Evolutionary conservation across 148 eudicot genomes (phyloP).

Genomic region (Dysphania ambrosioides): DNA sequence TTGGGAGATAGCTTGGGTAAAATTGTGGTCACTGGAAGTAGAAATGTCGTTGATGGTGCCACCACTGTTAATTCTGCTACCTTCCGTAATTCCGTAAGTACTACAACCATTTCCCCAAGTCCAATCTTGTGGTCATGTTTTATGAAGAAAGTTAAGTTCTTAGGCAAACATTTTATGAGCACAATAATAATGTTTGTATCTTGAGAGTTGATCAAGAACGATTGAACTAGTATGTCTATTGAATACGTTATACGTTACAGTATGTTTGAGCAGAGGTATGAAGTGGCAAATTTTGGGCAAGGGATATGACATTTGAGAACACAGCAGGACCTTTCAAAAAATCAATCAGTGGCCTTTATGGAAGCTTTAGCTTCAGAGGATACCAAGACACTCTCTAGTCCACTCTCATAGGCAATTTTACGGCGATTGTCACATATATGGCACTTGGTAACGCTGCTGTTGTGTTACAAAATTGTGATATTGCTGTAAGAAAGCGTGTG

Average conservation of each 20-base stretch:
- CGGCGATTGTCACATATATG: slow-evolving; percentile 64
- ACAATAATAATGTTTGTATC: not conserved
- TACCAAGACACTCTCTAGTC: slow-evolving; percentile 67
- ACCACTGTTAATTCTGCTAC: slow-evolving; percentile 58
- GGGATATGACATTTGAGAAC: slow-evolving; percentile 70
- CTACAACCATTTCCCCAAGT: no score
- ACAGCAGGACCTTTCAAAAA: slow-evolving; percentile 61
- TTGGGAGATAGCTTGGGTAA: slow-evolving; percentile 76
- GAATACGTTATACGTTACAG: not conserved
- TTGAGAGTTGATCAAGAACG: not conserved
- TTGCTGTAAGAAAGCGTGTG: slow-evolving; percentile 48
- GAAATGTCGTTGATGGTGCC: slow-evolving; percentile 51
- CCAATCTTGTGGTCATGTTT: no score
- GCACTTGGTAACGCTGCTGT: slow-evolving; percentile 67
- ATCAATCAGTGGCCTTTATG: slow-evolving; percentile 63
- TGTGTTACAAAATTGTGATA: slow-evolving; percentile 67
- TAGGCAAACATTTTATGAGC: not conserved
- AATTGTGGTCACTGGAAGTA: slow-evolving; percentile 54
- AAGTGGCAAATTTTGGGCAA: slow-evolving; percentile 67
- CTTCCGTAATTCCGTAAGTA: slow-evolving; percentile 50
- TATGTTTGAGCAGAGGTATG: slow-evolving; percentile 35
- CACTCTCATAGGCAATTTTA: slow-evolving; percentile 66
- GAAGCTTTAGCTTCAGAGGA: slow-evolving; percentile 52
- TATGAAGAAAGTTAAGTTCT: not conserved
- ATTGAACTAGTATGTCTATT: not conserved